phyloP scores from a whole-genome alignment of 805 yeast species.

The Candida pini region DNA sequence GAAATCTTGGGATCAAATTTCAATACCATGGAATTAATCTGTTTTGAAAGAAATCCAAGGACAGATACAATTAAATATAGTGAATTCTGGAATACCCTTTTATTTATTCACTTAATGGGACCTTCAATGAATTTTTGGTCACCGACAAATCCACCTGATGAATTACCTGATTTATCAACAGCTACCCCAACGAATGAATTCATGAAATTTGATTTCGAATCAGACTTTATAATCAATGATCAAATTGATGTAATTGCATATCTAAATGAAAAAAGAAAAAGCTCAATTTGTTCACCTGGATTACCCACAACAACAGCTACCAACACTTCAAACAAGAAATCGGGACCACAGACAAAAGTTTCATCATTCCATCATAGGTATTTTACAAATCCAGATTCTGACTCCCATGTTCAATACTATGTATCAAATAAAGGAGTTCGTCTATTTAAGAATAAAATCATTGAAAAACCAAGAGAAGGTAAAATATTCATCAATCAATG shows the following conservation, averaged over 20 bases:
- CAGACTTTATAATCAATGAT: constrained; percentile 9
- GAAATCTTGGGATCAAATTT: constrained; percentile 40
- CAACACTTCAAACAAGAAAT: background rate
- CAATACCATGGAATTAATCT: constrained; percentile 68
- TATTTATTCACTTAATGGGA: constrained; percentile 62
- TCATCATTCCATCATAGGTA: constrained; percentile 73
- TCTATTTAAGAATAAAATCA: constrained; percentile 37
- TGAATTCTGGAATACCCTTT: constrained; percentile 55
- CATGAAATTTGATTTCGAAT: constrained; percentile 6
- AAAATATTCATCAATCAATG: constrained; percentile 38
- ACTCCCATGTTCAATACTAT: constrained; percentile 74
- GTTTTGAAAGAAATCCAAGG: constrained; percentile 56
- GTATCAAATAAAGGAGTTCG: constrained; percentile 62
- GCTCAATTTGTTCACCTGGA: background rate
- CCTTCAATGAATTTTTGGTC: constrained; percentile 65
- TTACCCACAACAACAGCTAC: background rate
- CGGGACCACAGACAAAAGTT: background rate
- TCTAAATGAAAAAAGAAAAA: constrained; percentile 15
- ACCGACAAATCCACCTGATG: constrained; percentile 47
- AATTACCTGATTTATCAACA: constrained; percentile 32
- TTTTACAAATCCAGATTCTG: constrained; percentile 87
- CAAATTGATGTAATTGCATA: constrained; percentile 18
- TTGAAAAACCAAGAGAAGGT: constrained; percentile 8
- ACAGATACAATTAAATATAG: constrained; percentile 59
- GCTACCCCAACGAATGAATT: constrained; percentile 4